A percentile compares a stretch with the other conserved stretches of the same genome.
These are phyloP conservation scores for Amanita rubescens DNA, from an alignment of 768 basidiomycete species.

Conservation along the genomic window DNA sequence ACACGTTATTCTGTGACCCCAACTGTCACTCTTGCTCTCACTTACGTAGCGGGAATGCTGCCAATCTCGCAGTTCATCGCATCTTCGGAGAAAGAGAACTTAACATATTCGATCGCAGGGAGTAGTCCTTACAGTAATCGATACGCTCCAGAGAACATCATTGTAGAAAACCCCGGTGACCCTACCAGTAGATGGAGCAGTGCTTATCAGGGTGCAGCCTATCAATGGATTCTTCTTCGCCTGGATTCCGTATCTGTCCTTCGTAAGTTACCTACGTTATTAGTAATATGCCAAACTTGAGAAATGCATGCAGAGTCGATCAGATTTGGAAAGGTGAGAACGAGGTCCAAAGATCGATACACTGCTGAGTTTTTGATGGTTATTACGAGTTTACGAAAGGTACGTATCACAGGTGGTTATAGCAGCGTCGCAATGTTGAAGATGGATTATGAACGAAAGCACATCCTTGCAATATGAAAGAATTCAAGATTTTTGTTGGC, in stretches of 20 bases:
- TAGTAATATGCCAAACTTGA: background rate
- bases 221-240: constrained; percentile 61
- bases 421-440: constrained; percentile 1
- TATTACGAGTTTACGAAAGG: constrained; percentile 34
- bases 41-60: no score
- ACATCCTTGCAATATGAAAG: constrained; percentile 83
- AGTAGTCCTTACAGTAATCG: constrained; percentile 67
- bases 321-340: constrained; percentile 72
- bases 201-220: constrained; percentile 43
- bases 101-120: constrained; percentile 46
- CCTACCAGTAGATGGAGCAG: constrained; percentile 73
- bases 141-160: constrained; percentile 64
- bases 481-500: constrained; percentile 69
- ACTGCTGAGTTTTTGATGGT: constrained; percentile 4
- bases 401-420: constrained; percentile 16
- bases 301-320: constrained; percentile 44
- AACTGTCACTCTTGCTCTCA: no score
- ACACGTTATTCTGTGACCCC: no score
- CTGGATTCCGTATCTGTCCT: constrained; percentile 55
- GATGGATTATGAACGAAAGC: constrained; percentile 34
- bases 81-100: constrained; percentile 17
- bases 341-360: background rate
- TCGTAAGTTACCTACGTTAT: constrained; percentile 36
- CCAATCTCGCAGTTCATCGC: constrained; percentile 2
- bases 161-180: constrained; percentile 55